Percentiles rank a stretch among this genome's conserved stretches.
phyloP scores from a whole-genome alignment of 208 protist species.

The Trichomonas vaginalis region DNA sequence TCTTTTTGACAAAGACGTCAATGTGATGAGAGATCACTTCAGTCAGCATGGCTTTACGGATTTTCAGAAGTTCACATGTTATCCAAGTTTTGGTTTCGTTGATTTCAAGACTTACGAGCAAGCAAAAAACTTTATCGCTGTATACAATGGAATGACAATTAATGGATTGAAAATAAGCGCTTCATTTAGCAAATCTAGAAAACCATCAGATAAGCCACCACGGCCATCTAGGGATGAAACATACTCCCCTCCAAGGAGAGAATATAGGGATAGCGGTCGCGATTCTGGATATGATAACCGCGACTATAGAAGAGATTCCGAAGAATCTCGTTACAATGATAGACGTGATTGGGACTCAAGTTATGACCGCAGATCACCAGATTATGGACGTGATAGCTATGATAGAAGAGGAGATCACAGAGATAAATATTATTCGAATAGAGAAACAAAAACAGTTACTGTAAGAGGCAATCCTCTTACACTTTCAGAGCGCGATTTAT shows the following conservation, averaged over 20 bases:
- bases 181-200: background rate
- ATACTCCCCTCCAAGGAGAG: background rate
- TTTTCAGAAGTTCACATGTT: background rate
- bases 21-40: background rate
- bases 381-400: background rate
- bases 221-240: background rate
- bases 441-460: background rate
- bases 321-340: background rate
- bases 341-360: background rate
- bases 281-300: background rate
- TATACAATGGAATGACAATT: background rate
- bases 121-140: background rate
- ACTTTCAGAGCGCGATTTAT: background rate
- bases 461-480: background rate
- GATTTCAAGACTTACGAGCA: background rate
- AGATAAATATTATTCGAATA: background rate
- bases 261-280: background rate
- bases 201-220: background rate
- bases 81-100: background rate
- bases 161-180: background rate
- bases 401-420: background rate
- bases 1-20: background rate
- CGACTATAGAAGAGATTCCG: background rate
- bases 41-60: background rate
- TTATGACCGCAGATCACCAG: background rate